Base-by-base conservation (phyloP, 73 alveolate species). In the Stentor roeselii region DNA sequence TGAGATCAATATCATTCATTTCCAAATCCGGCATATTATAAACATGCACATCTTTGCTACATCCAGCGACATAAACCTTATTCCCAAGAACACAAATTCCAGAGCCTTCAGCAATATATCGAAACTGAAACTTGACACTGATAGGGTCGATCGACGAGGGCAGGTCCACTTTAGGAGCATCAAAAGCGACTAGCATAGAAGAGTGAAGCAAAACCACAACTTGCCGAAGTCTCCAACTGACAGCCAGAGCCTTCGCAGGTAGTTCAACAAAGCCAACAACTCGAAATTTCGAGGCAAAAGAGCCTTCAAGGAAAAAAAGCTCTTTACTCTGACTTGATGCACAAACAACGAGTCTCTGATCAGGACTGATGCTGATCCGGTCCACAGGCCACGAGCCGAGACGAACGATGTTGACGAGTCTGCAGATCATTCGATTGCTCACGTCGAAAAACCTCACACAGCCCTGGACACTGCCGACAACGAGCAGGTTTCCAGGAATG, bases 361-460 rank as follows among this genome's bases (percentile, higher is more conserved):
- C 85, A 3, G 88, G 91, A 39, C 94, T 88, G 39, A 84, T 41
- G 27, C 58, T 78, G 3, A 89, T 80, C 35, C 61, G 31, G 59
- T 78, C 60, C 42, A 92, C 78, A 31, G 92, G 85, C 32, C 36
- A 36, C 77, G 84, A 83, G 76, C 50, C 80, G 90, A 92, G 87
- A 36, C 84, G 88, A 85, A 40, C 82, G 42, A 89, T 27, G 76
- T 75, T 82, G 27, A 95, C 60, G 36, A 95, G 88, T 59, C 99
- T 85, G 39, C 96, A 93, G 84, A 89, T 30, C 21, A 94, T 89
- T 86, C 99, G 84, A 87, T 90, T 86, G 83, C 93, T 82, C 40
- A 95, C 95, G 86, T 95, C 98, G 86, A 76, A 95, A 27, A 93
- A 83, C 74, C 99, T 88, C 76, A 95, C 86, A 50, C 83, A 92